A percentile compares a stretch with the other conserved stretches of the same genome.
Conservation (phyloP, 345 rosid genomes). For the Gossypium herbaceum region DNA sequence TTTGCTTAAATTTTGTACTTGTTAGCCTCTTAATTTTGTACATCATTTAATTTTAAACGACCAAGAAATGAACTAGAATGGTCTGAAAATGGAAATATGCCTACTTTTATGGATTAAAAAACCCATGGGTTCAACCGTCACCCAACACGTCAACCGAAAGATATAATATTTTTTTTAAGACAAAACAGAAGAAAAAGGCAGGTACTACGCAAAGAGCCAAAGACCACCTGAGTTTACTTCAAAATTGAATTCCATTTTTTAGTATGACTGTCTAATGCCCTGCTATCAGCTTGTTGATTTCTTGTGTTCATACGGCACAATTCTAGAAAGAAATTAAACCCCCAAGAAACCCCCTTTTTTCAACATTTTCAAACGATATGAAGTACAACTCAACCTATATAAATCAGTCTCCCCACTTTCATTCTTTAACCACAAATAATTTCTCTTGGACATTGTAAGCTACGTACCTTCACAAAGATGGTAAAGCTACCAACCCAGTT, state of each 20-base stretch:
- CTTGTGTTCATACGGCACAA: not conserved
- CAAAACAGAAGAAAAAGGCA: not conserved
- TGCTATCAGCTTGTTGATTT: not conserved
- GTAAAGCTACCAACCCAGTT: constrained; percentile 22
- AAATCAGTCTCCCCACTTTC: not conserved
- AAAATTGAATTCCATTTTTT: not conserved
- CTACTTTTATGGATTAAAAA: not conserved
- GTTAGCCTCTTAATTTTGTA: no score
- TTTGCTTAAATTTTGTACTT: no score
- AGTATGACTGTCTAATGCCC: not conserved
- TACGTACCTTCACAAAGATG: constrained; percentile 12
- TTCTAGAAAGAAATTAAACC: not conserved
- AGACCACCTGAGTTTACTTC: not conserved
- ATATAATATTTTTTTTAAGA: not conserved
- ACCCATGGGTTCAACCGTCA: not conserved
- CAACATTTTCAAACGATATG: not conserved
- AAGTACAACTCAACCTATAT: not conserved
- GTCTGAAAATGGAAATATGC: not conserved
- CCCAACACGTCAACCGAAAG: not conserved
- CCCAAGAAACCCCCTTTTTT: not conserved
- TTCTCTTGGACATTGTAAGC: not conserved
- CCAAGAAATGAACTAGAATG: not conserved
- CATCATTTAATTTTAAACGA: no score
- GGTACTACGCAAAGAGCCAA: not conserved
- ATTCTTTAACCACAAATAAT: not conserved